Base-by-base conservation (phyloP, 768 basidiomycete species). In the Trametes coccinea region DNA sequence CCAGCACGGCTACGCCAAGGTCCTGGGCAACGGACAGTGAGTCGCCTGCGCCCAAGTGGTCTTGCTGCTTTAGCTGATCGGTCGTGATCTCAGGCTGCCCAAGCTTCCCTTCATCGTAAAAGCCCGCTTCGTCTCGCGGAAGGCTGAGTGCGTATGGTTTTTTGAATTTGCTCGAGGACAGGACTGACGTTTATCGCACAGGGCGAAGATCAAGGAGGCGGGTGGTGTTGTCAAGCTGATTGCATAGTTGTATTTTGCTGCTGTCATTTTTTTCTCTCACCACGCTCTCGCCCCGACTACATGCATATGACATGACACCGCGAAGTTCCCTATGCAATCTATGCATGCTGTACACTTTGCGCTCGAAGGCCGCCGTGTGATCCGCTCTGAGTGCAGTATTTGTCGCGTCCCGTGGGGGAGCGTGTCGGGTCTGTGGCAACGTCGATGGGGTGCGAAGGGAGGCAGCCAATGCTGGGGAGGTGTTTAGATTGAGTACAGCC, bases 61-160 rank as follows among this genome's bases (percentile, higher is more conserved):
- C 30, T 2, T 16, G 10, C 3, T 27, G 17, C 3, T 14, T 39
- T 14, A 31, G 27, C 34, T 59, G 37, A 41, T 22, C 34, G 7
- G 45, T 16, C 45, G 22, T 34, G 53, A 46, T 49, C 27, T 4
- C 64, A 89, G 93, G 67, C 84, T 98, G 65, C 93, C 93, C 65
- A 88, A 88, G 73, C 78, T 92, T 52, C 97, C 97, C 14, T 93
- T 94, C 82, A 98, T 99, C 72, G 92, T 99, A 70, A 98, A 98
- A 82, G 95, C 97, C 57, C 94, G 97, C 65, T 96, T 89, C 72
- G 95, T 98, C 56, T 96, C 94, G 44, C 82, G 78, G 68, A 88
- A 83, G 71, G 95, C 95, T 65, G 92, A 94, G 92, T 84, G 65
- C 22, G 82, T 80, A 47, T 22, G 22, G 22, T 29, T 14, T 33